Conservation (phyloP, 2,329 filamentous ascomycete genomes). For the Aspergillus sp. region DNA sequence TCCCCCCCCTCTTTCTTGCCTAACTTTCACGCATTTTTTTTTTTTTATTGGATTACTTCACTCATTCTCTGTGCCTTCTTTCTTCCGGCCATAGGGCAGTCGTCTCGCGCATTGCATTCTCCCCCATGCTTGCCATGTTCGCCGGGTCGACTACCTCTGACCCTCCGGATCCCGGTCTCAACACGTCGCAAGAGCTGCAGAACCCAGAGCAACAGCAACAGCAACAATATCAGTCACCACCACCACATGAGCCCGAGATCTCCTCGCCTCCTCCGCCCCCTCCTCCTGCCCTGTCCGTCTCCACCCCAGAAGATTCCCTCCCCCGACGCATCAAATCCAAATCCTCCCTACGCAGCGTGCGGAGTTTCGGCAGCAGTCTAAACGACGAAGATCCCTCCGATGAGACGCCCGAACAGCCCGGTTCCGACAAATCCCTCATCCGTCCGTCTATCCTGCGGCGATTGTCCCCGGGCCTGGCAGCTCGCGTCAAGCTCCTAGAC, state of each 20-base stretch:
- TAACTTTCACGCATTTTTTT: neutral
- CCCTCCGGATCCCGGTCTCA: constrained; percentile 26
- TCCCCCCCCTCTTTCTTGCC: neutral
- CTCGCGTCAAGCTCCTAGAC: constrained; percentile 44
- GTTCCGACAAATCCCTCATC: constrained; percentile 28
- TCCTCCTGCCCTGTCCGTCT: constrained; percentile 28
- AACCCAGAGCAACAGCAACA: constrained; percentile 8
- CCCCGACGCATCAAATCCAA: constrained; percentile 37
- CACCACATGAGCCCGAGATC: constrained; percentile 16
- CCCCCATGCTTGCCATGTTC: constrained; percentile 39
- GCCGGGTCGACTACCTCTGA: constrained; percentile 29
- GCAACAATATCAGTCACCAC: constrained; percentile 18
- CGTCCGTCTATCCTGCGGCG: constrained; percentile 41
- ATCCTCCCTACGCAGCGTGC: constrained; percentile 36
- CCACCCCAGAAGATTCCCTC: constrained; percentile 26
- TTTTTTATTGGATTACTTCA: neutral
- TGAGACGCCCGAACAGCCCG: constrained; percentile 18
- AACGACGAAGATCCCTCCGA: constrained; percentile 28
- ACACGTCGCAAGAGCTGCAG: constrained; percentile 11
- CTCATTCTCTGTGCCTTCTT: no score
- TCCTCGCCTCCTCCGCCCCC: constrained; percentile 30
- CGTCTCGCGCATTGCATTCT: constrained; percentile 24
- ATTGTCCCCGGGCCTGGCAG: constrained; percentile 43
- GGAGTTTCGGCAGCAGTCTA: constrained; percentile 34
- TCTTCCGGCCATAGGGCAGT: constrained; percentile 18